Evolutionary conservation across 225 moss, liverwort and hornwort genomes (phyloP).

Genomic region (Bryum argenteum): DNA sequence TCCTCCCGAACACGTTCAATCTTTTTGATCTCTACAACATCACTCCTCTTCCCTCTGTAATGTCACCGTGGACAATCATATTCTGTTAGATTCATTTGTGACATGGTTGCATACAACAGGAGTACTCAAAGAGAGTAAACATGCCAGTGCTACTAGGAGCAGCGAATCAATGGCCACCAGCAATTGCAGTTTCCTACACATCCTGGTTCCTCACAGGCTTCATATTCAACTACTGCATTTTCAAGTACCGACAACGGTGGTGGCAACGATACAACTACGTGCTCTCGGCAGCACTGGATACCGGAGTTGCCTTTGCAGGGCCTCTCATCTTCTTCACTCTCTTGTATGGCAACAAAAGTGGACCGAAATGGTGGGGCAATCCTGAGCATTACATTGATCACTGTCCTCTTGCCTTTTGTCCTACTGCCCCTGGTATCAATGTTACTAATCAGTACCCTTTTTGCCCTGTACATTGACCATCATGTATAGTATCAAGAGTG

Average conservation of each 20-base stretch:
- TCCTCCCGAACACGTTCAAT: too few species aligned
- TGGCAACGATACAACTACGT: constrained; percentile 48
- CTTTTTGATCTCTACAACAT: too few species aligned
- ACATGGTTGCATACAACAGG: constrained; percentile 22
- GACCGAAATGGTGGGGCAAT: constrained; percentile 46
- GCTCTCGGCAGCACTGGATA: constrained; percentile 38
- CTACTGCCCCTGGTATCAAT: constrained; percentile 34
- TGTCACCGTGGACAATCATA: too few species aligned
- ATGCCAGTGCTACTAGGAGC: constrained; percentile 64
- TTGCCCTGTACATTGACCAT: constrained; percentile 33
- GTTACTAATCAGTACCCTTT: constrained; percentile 43
- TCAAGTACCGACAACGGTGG: constrained; percentile 46
- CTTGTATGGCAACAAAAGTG: constrained; percentile 28
- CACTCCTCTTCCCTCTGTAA: too few species aligned
- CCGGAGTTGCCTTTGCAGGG: constrained; percentile 36
- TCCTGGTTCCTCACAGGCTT: constrained; percentile 69
- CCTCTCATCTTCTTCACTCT: constrained; percentile 38
- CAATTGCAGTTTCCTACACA: constrained; percentile 65
- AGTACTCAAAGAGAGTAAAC: constrained; percentile 58
- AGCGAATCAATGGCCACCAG: constrained; percentile 74
- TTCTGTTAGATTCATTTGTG: not conserved
- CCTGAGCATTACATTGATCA: constrained; percentile 30
- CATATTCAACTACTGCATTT: constrained; percentile 62
- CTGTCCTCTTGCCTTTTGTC: constrained; percentile 42
- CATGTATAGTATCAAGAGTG: not conserved